phyloP scores from a whole-genome alignment of 129 eudicot species.

The Lonicera japonica region DNA sequence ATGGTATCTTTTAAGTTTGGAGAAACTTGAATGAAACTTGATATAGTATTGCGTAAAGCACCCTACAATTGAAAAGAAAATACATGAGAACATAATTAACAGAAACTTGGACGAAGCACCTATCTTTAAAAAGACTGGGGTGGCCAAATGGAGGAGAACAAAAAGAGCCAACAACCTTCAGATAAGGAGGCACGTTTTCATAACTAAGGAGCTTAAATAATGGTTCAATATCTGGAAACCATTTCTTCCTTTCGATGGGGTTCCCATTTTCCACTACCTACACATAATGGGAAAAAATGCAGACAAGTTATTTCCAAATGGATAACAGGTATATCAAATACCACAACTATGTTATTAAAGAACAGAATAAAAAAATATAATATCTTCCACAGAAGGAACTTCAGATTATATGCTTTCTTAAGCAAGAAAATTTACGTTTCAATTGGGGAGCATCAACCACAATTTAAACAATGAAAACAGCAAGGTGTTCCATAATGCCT shows the following conservation, averaged over 20 bases:
- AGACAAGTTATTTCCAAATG: not conserved
- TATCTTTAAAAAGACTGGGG: not conserved
- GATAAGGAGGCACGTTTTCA: constrained; percentile 94
- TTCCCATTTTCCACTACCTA: constrained; percentile 89
- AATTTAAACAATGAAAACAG: too few species aligned
- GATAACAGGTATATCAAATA: not conserved
- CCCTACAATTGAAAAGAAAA: constrained; percentile 46
- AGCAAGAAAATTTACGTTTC: too few species aligned
- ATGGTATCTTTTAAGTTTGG: constrained; percentile 72
- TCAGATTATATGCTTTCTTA: too few species aligned
- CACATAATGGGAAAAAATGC: constrained; percentile 9
- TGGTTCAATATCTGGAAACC: constrained; percentile 97
- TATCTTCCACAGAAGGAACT: too few species aligned
- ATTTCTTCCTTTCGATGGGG: constrained; percentile 72
- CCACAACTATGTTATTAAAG: not conserved
- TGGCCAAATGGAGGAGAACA: constrained; percentile 3
- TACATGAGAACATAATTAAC: constrained; percentile 1
- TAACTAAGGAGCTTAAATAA: constrained; percentile 94
- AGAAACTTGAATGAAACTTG: constrained; percentile 70
- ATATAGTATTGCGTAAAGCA: constrained; percentile 76
- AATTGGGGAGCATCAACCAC: too few species aligned
- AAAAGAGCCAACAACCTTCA: constrained; percentile 47
- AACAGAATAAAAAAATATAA: too few species aligned
- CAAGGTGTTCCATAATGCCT: too few species aligned
- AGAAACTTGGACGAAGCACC: not conserved